phyloP scores from a whole-genome alignment of 2,329 filamentous ascomycete species.

The Colletotrichum coccodes region DNA sequence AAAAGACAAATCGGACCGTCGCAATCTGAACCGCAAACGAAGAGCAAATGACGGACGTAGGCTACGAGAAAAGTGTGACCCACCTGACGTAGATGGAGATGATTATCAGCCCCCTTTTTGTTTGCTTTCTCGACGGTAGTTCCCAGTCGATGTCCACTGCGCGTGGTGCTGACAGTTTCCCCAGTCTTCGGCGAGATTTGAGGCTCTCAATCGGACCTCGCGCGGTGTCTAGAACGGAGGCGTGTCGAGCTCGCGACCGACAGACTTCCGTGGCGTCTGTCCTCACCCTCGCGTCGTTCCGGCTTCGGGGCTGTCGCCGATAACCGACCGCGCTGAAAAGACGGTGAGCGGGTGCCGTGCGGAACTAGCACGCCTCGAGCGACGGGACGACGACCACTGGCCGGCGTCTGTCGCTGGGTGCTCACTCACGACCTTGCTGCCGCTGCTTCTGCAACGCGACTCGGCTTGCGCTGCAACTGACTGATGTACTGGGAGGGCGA shows the following conservation, averaged over 20 bases:
- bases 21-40: conserved; percentile 12
- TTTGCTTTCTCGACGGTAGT: background rate
- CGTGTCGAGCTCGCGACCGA: background rate
- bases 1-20: background rate
- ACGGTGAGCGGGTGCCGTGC: conserved; percentile 19
- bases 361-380: conserved; percentile 1
- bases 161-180: background rate
- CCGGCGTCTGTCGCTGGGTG: background rate
- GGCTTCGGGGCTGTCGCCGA: background rate
- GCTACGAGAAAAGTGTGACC: conserved; percentile 3
- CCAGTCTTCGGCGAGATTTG: background rate
- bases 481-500: background rate
- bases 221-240: background rate
- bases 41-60: background rate
- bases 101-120: conserved; percentile 6
- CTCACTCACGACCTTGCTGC: background rate
- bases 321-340: conserved; percentile 15
- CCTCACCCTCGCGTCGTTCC: background rate
- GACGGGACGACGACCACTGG: background rate
- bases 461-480: background rate
- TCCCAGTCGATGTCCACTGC: background rate
- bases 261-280: background rate
- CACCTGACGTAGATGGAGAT: conserved; percentile 31
- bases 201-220: background rate
- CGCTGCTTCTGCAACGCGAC: conserved; percentile 21